phyloP scores from a whole-genome alignment of 768 basidiomycete species.

The Boletus pseudo-olivaceus region DNA sequence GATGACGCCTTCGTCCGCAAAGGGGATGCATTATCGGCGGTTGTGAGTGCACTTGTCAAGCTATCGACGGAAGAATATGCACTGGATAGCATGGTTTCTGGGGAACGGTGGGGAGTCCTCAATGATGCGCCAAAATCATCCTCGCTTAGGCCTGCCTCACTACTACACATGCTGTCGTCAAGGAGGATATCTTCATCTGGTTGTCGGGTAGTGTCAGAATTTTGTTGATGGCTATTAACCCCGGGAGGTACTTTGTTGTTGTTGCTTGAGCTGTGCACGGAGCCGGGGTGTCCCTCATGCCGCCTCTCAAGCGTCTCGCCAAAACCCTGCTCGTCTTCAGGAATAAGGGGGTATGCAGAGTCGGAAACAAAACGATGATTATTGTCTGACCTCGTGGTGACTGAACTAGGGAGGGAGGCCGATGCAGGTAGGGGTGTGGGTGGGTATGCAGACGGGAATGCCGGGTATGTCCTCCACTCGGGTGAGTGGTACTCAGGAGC shows the following conservation, averaged over 20 bases:
- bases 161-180: conserved; percentile 27
- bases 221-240: conserved; percentile 33
- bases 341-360: conserved; percentile 28
- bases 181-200: conserved; percentile 19
- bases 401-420: conserved; percentile 29
- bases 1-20: conserved; percentile 39
- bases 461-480: conserved; percentile 72
- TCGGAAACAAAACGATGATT: conserved; percentile 4
- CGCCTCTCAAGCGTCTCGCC: conserved; percentile 62
- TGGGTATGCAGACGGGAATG: conserved; percentile 76
- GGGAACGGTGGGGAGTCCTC: conserved; percentile 51
- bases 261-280: conserved; percentile 62
- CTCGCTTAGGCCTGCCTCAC: conserved; percentile 30
- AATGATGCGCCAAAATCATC: conserved; percentile 67
- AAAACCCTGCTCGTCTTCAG: conserved; percentile 62
- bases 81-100: conserved; percentile 17
- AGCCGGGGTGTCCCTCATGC: conserved; percentile 59
- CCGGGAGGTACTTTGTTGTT: conserved; percentile 32
- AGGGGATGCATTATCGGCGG: conserved; percentile 37
- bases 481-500: conserved; percentile 39
- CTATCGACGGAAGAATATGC: conserved; percentile 26
- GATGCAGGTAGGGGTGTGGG: conserved; percentile 55
- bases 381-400: conserved; percentile 1
- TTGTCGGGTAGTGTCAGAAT: conserved; percentile 2
- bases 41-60: conserved; percentile 35